Evolutionary conservation across 345 rosid genomes (phyloP), one percentile per base, ranked within the genome.

Genomic region (Aurinia saxatilis): DNA sequence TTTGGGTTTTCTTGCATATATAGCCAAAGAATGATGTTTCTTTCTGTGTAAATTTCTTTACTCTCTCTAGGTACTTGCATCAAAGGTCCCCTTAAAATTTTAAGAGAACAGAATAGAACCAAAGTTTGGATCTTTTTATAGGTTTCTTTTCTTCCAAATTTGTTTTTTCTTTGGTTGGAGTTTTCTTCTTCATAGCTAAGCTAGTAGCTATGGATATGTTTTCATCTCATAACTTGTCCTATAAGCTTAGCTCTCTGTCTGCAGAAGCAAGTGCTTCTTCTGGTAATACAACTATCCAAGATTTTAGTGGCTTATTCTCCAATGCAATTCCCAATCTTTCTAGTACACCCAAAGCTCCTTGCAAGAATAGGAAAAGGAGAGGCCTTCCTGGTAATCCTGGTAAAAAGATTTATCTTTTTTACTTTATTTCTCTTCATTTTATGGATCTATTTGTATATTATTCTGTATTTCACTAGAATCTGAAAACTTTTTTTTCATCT

Each of bases 321-420:
- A 78, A 70, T 30, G 55, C 73, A 7, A 50, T 53, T 53, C 74
- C 87, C 15, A 61, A 70, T 68, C 25, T 68, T 36, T 45, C 67
- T 47, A n/a, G n/a, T n/a, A 68, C 76, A 4, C 79, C 75, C 46
- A 34, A 50, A 13, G 84, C 65, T 41, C 76, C 75, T 41, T 82
- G 76, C 15, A 88, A 80, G 74, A 36, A 59, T 62, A 88, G 82
- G 84, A 91, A 86, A 83, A 88, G 86, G 31, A 77, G 98, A 78
- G 84, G 80, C 78, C 81, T 84, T 59, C 98, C 98, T 16, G 95
- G 98, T 10, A 88, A 91, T 71, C 96, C 96, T 68, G 98, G 98
- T 86, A 70, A 65, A 4, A 33, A 33, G 34, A 54, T 33, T 6
- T 5, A 3, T 14, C 0, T 36, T 0, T 21, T 59, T 13, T 6